phyloP scores from a whole-genome alignment of 352 stramenopile species.

The Blastocystis sp. region DNA sequence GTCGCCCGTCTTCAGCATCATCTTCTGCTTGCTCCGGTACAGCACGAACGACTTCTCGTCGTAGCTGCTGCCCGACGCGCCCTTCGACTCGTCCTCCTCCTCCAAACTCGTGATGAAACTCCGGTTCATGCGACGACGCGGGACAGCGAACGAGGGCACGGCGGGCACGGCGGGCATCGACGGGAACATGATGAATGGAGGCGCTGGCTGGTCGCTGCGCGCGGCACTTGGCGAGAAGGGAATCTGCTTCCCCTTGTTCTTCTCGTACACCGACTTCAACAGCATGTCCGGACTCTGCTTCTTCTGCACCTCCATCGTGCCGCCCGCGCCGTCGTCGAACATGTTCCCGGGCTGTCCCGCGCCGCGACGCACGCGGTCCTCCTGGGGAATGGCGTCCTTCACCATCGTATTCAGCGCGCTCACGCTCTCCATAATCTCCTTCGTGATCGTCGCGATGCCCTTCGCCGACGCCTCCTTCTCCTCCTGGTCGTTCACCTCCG shows the following conservation, averaged over 20 bases:
- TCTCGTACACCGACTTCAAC: conserved; percentile 1
- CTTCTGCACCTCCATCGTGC: conserved; percentile 19
- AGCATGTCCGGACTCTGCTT: neutral
- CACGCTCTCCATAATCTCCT: conserved; percentile 9
- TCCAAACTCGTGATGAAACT: too few species aligned
- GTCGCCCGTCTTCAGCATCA: conserved; percentile 7
- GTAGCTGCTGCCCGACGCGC: conserved; percentile 13
- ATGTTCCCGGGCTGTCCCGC: neutral
- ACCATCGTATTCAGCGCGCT: conserved; percentile 18
- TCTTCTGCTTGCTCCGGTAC: conserved; percentile 67
- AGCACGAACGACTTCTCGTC: conserved; percentile 48
- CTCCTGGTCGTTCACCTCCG: neutral
- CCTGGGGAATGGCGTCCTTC: neutral
- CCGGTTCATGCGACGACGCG: neutral
- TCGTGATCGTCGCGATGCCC: neutral
- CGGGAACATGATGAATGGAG: neutral
- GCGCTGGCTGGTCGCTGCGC: neutral
- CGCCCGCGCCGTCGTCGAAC: neutral
- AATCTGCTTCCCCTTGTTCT: neutral
- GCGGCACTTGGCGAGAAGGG: neutral
- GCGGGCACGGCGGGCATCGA: neutral
- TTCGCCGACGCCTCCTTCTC: conserved; percentile 44
- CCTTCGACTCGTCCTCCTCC: neutral
- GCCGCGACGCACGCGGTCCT: neutral
- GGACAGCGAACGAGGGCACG: neutral